Evolutionary conservation across 306 rosid species (phyloP).

Genomic region (Citrullus colocynthis): DNA sequence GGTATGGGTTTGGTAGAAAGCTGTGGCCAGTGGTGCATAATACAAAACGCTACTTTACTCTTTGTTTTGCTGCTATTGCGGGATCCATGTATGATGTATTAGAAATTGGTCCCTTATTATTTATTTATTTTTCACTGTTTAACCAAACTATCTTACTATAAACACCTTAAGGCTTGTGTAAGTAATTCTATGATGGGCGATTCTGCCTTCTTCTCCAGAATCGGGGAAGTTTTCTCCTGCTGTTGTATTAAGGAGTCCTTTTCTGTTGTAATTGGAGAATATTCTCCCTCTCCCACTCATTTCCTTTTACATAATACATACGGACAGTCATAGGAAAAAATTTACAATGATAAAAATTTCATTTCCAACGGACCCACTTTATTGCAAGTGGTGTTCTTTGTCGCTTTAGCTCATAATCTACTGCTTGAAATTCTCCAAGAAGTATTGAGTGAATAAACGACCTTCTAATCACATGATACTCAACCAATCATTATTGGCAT

Average conservation of each 20-base stretch:
- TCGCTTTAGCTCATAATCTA: background rate
- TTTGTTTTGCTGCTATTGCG: background rate
- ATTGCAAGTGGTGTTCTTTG: background rate
- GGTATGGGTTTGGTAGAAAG: background rate
- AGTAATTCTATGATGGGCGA: background rate
- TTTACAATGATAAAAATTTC: background rate
- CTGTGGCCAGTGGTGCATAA: background rate
- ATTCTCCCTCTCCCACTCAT: background rate
- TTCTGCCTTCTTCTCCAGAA: constrained; percentile 6
- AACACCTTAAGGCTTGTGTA: constrained; percentile 1
- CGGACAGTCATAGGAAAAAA: background rate
- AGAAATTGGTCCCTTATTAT: background rate
- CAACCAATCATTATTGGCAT: constrained; percentile 6
- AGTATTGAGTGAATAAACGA: background rate
- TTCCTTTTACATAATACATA: background rate
- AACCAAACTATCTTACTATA: background rate
- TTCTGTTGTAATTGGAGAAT: background rate
- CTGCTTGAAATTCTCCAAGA: background rate
- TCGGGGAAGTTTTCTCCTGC: background rate
- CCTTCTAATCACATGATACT: background rate
- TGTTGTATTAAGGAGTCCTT: background rate
- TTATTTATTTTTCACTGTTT: background rate
- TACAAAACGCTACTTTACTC: background rate
- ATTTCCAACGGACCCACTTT: background rate
- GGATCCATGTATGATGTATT: background rate